Conservation (phyloP, 441 rosid genomes). For the Codiaeum variegatum region DNA sequence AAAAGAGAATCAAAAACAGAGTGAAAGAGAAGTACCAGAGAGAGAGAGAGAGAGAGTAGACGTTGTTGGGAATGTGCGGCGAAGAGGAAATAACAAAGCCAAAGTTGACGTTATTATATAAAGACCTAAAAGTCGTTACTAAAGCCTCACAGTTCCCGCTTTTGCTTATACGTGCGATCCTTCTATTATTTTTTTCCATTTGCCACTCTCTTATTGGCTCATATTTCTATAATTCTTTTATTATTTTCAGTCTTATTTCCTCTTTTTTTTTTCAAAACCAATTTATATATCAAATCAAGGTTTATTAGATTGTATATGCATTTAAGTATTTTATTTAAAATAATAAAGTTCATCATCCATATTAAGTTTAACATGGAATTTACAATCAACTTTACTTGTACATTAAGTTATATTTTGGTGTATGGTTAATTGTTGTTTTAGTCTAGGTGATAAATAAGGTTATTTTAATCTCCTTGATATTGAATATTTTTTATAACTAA, state of each 20-base stretch:
- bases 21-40: constrained; percentile 3
- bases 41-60: background rate
- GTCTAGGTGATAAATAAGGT: too few species aligned
- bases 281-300: too few species aligned
- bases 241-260: too few species aligned
- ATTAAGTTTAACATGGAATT: too few species aligned
- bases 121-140: constrained; percentile 33
- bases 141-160: constrained; percentile 13
- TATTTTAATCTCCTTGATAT: too few species aligned
- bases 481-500: too few species aligned
- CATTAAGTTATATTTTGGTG: too few species aligned
- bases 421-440: too few species aligned
- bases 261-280: background rate
- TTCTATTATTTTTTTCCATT: background rate
- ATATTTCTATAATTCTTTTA: background rate
- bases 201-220: background rate
- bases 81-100: constrained; percentile 20
- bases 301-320: too few species aligned
- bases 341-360: too few species aligned
- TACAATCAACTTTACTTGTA: too few species aligned
- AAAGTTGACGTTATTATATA: constrained; percentile 28
- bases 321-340: too few species aligned
- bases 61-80: constrained; percentile 24
- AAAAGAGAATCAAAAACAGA: background rate
- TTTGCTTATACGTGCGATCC: background rate